Base-by-base conservation (phyloP, 2,329 filamentous ascomycete species). In the Pseudocercospora cruenta region DNA sequence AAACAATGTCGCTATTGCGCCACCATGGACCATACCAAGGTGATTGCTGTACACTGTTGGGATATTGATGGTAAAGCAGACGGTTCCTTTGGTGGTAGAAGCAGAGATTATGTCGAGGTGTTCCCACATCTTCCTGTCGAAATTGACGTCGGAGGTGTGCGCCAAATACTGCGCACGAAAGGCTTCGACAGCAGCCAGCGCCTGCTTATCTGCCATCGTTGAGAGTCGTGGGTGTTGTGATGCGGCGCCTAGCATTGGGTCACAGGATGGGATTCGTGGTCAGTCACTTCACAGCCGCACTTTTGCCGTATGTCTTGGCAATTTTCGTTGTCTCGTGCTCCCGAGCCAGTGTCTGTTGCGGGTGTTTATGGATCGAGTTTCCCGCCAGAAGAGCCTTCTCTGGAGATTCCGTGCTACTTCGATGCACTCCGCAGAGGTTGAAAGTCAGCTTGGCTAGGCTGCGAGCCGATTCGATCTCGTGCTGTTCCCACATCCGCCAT, bases 1-100 rank as follows among this genome's bases (percentile, higher is more conserved):
- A 31, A 71, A 66, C 2, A 71, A 61, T 19, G 64, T 67, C 39
- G 68, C 66, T 47, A 71, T 65, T 19, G 70, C 70, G 26, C 70
- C 70, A 19, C 68, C 70, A 26, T 69, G 65, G 10, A 65, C 66
- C 2, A 62, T 67, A 10, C 63, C 60, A 14, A 65, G 28, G 47
- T 69, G 64, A 58, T 71, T 70, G 55, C 67, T 63, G 61, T 58
- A 69, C 31, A 57, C 51, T 2, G 59, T 16, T 1, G 68, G 49
- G 33, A 71, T 63, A 9, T 33, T 63, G 45, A 67, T 55, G 31
- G 63, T 55, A 67, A 68, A 72, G 14, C 39, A 55, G 22, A 64
- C 65, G 1, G 36, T 69, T 19, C 49, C 58, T 5, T 61, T 63
- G 22, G 24, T 63, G 24, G 39, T 53, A 10, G 54, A 63, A 14